Percentiles rank a stretch among this genome's conserved stretches.
Evolutionary conservation across 371 early-diverging fungal genomes (phyloP).

Genomic region (Mucor indicus): DNA sequence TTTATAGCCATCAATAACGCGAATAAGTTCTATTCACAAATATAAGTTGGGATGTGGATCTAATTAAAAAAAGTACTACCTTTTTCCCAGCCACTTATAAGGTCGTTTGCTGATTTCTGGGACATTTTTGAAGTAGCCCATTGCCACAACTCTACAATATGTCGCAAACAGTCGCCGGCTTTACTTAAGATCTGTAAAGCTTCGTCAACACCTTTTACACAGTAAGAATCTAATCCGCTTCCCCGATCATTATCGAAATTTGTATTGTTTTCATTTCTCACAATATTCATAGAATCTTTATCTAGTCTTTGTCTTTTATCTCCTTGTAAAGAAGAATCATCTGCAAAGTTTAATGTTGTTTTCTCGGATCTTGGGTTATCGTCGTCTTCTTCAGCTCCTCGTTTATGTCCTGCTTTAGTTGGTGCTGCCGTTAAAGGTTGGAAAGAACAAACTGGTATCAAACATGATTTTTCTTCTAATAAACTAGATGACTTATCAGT

Average conservation of each 20-base stretch:
- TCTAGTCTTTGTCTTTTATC: constrained; percentile 11
- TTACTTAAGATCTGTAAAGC: constrained; percentile 38
- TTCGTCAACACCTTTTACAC: constrained; percentile 41
- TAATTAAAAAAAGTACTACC: no score
- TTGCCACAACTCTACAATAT: constrained; percentile 39
- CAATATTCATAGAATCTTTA: background rate
- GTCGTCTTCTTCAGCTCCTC: background rate
- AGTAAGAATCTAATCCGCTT: constrained; percentile 33
- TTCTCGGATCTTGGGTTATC: constrained; percentile 1
- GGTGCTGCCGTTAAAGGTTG: constrained; percentile 16
- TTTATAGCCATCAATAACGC: constrained; percentile 33
- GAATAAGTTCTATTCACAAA: constrained; percentile 4
- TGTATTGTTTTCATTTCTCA: background rate
- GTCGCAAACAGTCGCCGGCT: constrained; percentile 41
- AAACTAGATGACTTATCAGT: constrained; percentile 11
- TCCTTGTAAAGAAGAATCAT: background rate
- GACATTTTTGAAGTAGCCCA: constrained; percentile 30
- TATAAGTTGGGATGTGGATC: background rate
- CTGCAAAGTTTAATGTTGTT: constrained; percentile 11
- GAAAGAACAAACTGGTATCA: constrained; percentile 45
- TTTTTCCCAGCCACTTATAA: constrained; percentile 33
- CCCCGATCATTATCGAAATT: constrained; percentile 9
- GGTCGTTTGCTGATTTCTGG: constrained; percentile 18
- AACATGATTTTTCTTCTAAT: constrained; percentile 32
- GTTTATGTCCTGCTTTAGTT: background rate